These are phyloP conservation scores for Alternaria postmessia DNA, from an alignment of 2,329 filamentous ascomycete species.

Conservation along the genomic window DNA sequence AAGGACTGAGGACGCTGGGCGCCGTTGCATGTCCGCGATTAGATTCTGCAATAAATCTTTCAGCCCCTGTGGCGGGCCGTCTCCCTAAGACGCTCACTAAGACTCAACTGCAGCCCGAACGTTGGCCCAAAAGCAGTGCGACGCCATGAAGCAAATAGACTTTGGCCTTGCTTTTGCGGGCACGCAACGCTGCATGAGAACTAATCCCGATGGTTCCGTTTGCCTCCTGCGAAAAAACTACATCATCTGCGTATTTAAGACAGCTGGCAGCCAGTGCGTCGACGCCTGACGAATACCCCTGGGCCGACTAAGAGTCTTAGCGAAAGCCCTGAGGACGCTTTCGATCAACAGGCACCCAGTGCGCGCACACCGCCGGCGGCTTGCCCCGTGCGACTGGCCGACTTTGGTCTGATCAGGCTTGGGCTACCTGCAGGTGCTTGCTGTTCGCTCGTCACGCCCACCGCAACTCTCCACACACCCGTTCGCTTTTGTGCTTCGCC, in stretches of 20 bases:
- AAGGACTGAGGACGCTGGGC: constrained; percentile 48
- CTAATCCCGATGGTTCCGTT: constrained; percentile 10
- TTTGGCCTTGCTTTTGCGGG: constrained; percentile 21
- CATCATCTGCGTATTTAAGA: constrained; percentile 33
- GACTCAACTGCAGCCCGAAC: constrained; percentile 32
- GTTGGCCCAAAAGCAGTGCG: constrained; percentile 23
- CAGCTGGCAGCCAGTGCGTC: constrained; percentile 39
- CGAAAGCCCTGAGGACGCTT: constrained; percentile 36
- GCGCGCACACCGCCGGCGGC: constrained; percentile 43
- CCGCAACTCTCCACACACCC: constrained; percentile 37
- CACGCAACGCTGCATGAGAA: constrained; percentile 9
- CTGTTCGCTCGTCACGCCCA: constrained; percentile 41
- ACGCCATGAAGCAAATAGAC: constrained; percentile 4
- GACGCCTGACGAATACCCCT: constrained; percentile 40
- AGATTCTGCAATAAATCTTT: constrained; percentile 32
- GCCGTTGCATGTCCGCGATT: constrained; percentile 23
- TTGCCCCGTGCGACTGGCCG: constrained; percentile 41
- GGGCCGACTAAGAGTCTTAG: constrained; percentile 28
- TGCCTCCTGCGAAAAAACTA: constrained; percentile 14
- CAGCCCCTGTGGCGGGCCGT: constrained; percentile 32
- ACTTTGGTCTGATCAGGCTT: constrained; percentile 31
- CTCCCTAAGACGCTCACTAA: constrained; percentile 5
- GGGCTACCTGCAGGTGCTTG: constrained; percentile 40
- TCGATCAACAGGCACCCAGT: constrained; percentile 41
- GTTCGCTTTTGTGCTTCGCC: constrained; percentile 32